phyloP scores from a whole-genome alignment of 2,329 filamentous ascomycete species.

The Claviceps paspali region DNA sequence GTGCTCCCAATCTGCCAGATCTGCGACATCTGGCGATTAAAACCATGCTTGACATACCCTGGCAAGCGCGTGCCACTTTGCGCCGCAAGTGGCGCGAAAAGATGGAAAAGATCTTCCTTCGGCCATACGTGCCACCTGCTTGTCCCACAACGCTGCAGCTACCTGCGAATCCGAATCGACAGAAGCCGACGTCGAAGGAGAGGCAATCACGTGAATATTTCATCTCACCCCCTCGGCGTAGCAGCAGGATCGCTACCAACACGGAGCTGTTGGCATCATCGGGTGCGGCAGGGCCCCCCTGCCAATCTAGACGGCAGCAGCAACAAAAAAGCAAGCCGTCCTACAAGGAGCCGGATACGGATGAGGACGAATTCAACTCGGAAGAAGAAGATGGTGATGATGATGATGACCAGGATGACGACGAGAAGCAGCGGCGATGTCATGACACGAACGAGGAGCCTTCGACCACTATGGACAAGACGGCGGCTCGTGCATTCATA shows the following conservation, averaged over 20 bases:
- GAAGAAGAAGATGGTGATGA: neutral
- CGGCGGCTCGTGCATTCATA: constrained; percentile 21
- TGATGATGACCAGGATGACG: neutral
- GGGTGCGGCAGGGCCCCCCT: constrained; percentile 6
- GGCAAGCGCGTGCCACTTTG: constrained; percentile 69
- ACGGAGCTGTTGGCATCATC: constrained; percentile 12
- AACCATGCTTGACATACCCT: constrained; percentile 64
- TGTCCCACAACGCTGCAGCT: constrained; percentile 11
- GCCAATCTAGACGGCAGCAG: constrained; percentile 6
- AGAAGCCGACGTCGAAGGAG: constrained; percentile 7
- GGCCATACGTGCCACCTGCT: constrained; percentile 27
- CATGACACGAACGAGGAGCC: constrained; percentile 3
- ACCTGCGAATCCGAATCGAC: constrained; percentile 4
- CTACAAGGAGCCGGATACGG: constrained; percentile 32
- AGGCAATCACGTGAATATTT: constrained; percentile 7
- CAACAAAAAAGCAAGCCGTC: constrained; percentile 13
- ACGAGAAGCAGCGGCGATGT: too few relatives aligned
- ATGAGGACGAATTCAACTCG: constrained; percentile 25
- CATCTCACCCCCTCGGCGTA: constrained; percentile 20
- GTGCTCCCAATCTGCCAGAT: constrained; percentile 47
- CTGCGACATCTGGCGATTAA: constrained; percentile 60
- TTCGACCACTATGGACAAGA: constrained; percentile 6
- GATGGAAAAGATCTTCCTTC: constrained; percentile 51
- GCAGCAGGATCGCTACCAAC: constrained; percentile 19
- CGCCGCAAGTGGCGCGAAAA: constrained; percentile 62